Evolutionary conservation across 2,329 filamentous ascomycete species (phyloP).

Genomic region (Diplodia scrobiculata): DNA sequence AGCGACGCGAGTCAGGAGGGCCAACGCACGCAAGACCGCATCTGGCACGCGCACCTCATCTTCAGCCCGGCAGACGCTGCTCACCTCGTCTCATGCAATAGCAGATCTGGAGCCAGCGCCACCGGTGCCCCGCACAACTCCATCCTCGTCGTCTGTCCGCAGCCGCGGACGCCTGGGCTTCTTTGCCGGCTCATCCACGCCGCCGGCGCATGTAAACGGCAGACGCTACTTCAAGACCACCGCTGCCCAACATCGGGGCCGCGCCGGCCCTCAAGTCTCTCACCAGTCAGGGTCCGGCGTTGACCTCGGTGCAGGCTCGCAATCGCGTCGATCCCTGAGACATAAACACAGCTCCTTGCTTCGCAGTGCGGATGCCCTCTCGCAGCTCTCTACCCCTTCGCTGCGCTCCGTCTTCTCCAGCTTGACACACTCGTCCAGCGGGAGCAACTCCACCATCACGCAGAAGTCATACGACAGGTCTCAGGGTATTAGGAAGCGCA

Average conservation of each 20-base stretch:
- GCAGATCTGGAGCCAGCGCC: not conserved
- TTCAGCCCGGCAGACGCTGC: conserved; percentile 8
- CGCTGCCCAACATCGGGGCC: conserved; percentile 17
- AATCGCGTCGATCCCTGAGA: conserved; percentile 11
- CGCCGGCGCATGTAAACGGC: conserved; percentile 6
- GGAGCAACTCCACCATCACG: conserved; percentile 52
- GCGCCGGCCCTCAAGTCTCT: conserved; percentile 11
- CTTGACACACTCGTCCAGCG: conserved; percentile 48
- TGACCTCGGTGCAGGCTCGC: conserved; percentile 1
- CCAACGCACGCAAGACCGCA: conserved; percentile 13
- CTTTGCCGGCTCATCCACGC: not conserved
- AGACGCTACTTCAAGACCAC: conserved; percentile 15
- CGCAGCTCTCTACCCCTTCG: conserved; percentile 46
- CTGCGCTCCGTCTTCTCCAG: conserved; percentile 48
- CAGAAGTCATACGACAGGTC: conserved; percentile 45
- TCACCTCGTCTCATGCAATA: conserved; percentile 1
- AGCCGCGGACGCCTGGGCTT: conserved; percentile 7
- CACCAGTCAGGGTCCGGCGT: conserved; percentile 17
- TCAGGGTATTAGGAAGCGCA: conserved; percentile 33
- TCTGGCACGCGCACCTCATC: conserved; percentile 22
- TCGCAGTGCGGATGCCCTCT: conserved; percentile 38
- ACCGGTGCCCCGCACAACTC: conserved; percentile 4
- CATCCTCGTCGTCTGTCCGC: conserved; percentile 18
- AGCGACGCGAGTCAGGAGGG: conserved; percentile 26
- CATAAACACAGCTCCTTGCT: conserved; percentile 42